phyloP scores from a whole-genome alignment of 768 basidiomycete species.

The Nevesoporus exiguus region DNA sequence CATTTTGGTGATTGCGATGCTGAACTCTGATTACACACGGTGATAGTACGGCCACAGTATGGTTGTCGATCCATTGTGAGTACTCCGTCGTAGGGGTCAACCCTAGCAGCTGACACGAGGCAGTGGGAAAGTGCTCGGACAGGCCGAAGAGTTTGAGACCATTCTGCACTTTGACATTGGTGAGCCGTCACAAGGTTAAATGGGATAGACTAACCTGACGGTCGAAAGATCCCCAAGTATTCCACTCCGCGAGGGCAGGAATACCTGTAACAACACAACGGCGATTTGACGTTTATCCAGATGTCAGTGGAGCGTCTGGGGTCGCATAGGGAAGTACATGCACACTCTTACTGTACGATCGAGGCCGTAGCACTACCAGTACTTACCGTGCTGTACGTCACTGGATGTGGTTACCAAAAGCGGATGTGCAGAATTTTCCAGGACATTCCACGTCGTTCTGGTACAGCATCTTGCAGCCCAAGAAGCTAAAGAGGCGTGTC shows the following conservation, averaged over 20 bases:
- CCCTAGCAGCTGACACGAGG: constrained; percentile 7
- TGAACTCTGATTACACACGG: background rate
- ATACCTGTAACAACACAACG: constrained; percentile 92
- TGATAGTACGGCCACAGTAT: constrained; percentile 84
- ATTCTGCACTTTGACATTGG: constrained; percentile 83
- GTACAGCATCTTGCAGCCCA: constrained; percentile 33
- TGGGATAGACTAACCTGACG: background rate
- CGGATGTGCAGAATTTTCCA: constrained; percentile 25
- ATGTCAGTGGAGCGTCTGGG: constrained; percentile 46
- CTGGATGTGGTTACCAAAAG: constrained; percentile 16
- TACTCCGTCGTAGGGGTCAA: constrained; percentile 5
- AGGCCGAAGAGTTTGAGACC: constrained; percentile 73
- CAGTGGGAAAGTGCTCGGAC: constrained; percentile 72
- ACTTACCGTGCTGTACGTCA: background rate
- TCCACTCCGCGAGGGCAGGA: constrained; percentile 67
- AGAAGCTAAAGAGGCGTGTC: constrained; percentile 22
- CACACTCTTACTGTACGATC: too few species aligned
- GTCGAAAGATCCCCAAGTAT: constrained; percentile 51
- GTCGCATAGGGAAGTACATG: background rate
- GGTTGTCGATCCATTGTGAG: constrained; percentile 87
- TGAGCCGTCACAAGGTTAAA: constrained; percentile 36
- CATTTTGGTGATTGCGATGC: background rate
- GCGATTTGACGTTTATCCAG: constrained; percentile 88
- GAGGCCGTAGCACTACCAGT: background rate
- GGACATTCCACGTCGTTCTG: constrained; percentile 33